Conservation (phyloP, 352 stramenopile species). For the Phytopythium mirpurense region DNA sequence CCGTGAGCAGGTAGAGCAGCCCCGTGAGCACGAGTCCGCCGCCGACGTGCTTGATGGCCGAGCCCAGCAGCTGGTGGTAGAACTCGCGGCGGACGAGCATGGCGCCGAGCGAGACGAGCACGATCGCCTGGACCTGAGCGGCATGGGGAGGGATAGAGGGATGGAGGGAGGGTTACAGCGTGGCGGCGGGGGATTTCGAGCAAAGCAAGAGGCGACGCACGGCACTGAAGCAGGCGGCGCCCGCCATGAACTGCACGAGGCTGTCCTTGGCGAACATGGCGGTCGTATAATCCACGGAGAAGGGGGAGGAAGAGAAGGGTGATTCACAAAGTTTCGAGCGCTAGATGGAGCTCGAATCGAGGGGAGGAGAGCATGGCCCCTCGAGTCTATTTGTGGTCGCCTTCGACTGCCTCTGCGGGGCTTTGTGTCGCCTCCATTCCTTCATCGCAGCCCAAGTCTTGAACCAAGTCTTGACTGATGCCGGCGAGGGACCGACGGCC, state of each 20-base stretch:
- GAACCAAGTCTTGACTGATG: too few relatives aligned
- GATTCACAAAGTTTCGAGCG: too few relatives aligned
- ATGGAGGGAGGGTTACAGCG: background rate
- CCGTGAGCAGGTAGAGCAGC: conserved; percentile 43
- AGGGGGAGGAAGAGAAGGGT: too few relatives aligned
- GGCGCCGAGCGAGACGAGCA: conserved; percentile 43
- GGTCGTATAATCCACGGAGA: too few relatives aligned
- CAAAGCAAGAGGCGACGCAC: conserved; percentile 10
- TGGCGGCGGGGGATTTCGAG: too few relatives aligned
- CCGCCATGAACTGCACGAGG: conserved; percentile 54
- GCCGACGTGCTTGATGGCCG: conserved; percentile 44
- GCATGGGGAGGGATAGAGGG: background rate
- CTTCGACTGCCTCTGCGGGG: too few relatives aligned
- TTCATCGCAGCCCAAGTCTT: too few relatives aligned
- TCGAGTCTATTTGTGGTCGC: too few relatives aligned
- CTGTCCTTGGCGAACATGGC: conserved; percentile 60
- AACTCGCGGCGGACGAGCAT: conserved; percentile 45
- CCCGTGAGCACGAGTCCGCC: conserved; percentile 67
- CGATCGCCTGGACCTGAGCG: conserved; percentile 39
- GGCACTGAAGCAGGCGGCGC: conserved; percentile 55
- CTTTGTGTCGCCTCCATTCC: too few relatives aligned
- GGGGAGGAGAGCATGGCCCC: too few relatives aligned
- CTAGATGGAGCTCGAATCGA: too few relatives aligned
- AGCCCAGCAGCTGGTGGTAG: conserved; percentile 57
- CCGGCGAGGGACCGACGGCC: background rate